These are phyloP conservation scores for Vanilla planifolia DNA, from an alignment of 106 monocot species.

Conservation along the genomic window DNA sequence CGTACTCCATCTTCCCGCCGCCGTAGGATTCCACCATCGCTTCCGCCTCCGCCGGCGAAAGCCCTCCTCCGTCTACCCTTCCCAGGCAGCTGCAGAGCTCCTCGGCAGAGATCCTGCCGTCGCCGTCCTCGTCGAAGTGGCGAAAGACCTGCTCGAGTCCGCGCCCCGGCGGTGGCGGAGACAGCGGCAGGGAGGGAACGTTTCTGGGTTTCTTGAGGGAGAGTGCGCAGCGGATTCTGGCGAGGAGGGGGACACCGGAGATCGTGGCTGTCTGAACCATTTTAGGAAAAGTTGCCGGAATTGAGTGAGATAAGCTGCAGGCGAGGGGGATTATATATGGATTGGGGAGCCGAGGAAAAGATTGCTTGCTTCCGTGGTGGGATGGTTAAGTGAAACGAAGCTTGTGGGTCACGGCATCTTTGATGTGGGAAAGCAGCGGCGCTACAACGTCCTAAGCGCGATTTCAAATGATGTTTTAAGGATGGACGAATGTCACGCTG, in stretches of 20 bases:
- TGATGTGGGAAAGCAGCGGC: too few species aligned
- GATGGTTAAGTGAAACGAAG: too few species aligned
- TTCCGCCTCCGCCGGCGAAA: constrained; percentile 27
- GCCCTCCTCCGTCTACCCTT: constrained; percentile 7
- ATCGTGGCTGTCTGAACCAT: too few species aligned
- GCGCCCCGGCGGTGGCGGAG: neutral
- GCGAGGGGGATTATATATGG: too few species aligned
- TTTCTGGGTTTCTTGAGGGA: neutral
- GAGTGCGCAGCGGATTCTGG: neutral
- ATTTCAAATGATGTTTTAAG: too few species aligned
- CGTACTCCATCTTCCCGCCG: constrained; percentile 34
- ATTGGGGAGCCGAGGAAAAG: too few species aligned
- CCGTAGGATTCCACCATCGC: constrained; percentile 27
- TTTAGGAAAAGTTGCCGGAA: too few species aligned
- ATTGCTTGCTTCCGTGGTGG: too few species aligned
- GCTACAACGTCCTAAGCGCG: too few species aligned
- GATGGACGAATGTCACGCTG: too few species aligned
- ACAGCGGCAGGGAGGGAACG: neutral
- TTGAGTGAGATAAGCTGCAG: too few species aligned
- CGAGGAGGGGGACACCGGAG: neutral
- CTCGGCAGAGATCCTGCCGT: constrained; percentile 41
- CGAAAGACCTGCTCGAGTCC: constrained; percentile 14
- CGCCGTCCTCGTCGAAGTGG: constrained; percentile 34
- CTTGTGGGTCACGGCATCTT: too few species aligned
- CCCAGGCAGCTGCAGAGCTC: constrained; percentile 34